Evolutionary conservation across 2,329 filamentous ascomycete species (phyloP).

Genomic region (Paraphaeosphaeria minitans): DNA sequence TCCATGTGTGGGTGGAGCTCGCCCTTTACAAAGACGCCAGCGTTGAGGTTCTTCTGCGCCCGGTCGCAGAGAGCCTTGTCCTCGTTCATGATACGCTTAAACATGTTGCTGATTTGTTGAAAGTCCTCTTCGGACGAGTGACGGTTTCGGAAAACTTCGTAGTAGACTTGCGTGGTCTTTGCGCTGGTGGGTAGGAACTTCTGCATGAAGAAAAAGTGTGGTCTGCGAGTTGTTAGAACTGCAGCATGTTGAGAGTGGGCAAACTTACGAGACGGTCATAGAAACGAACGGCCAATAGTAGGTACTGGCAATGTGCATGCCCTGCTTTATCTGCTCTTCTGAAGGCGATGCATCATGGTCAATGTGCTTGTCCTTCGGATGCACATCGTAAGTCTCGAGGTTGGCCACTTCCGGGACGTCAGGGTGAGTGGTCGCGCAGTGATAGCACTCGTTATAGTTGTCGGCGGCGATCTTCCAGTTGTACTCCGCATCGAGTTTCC

Average conservation of each 20-base stretch:
- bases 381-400: conserved; percentile 54
- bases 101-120: conserved; percentile 62
- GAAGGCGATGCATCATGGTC: conserved; percentile 18
- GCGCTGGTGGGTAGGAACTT: conserved; percentile 62
- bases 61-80: conserved; percentile 64
- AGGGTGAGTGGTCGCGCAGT: conserved; percentile 62
- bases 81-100: conserved; percentile 67
- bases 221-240: conserved; percentile 15
- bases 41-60: conserved; percentile 63
- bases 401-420: conserved; percentile 61
- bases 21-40: conserved; percentile 64
- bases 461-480: conserved; percentile 45
- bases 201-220: conserved; percentile 66
- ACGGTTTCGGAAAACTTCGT: conserved; percentile 67
- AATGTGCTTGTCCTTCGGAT: conserved; percentile 15
- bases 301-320: conserved; percentile 17
- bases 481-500: conserved; percentile 19
- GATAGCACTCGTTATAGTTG: conserved; percentile 69
- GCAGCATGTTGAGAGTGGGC: background rate
- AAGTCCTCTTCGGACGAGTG: conserved; percentile 63
- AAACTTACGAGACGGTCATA: conserved; percentile 21
- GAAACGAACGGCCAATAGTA: conserved; percentile 24
- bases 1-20: conserved; percentile 64
- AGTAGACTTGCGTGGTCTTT: conserved; percentile 58
- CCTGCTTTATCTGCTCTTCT: conserved; percentile 13